Percentiles rank a stretch among this genome's conserved stretches.
These are phyloP conservation scores for Colletotrichum endophyticum DNA, from an alignment of 2,329 filamentous ascomycete genomes.

Conservation along the genomic window DNA sequence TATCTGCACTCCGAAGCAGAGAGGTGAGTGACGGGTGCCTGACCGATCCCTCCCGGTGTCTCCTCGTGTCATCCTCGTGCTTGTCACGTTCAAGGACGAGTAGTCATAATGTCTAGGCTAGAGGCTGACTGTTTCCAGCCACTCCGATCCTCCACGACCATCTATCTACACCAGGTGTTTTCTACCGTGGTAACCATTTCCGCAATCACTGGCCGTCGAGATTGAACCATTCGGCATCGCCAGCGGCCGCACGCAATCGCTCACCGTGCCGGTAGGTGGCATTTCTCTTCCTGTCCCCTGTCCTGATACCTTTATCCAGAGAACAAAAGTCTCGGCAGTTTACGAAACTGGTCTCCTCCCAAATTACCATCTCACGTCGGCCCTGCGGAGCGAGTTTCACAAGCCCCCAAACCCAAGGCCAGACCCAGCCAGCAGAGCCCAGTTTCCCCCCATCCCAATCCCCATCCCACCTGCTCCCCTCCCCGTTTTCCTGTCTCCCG, in stretches of 20 bases:
- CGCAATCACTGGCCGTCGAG: neutral
- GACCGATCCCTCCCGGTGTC: neutral
- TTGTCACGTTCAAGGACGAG: neutral
- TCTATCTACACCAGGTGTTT: neutral
- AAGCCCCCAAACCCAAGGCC: conserved; percentile 22
- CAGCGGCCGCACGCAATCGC: conserved; percentile 6
- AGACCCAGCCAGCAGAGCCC: neutral
- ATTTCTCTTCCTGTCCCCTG: conserved; percentile 10
- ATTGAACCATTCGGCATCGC: neutral
- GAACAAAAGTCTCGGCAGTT: conserved; percentile 33
- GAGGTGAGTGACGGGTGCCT: conserved; percentile 10
- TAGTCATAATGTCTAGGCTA: neutral
- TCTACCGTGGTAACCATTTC: neutral
- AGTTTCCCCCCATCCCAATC: too few relatives aligned
- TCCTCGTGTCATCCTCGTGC: neutral
- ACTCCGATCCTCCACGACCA: neutral
- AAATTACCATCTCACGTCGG: conserved; percentile 31
- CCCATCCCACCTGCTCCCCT: neutral
- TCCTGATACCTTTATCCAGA: conserved; percentile 24
- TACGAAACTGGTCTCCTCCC: conserved; percentile 24
- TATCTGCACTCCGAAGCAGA: neutral
- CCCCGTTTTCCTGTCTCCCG: neutral
- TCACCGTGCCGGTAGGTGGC: conserved; percentile 2
- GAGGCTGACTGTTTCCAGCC: conserved; percentile 2
- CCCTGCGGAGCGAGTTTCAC: conserved; percentile 33